phyloP scores from a whole-genome alignment of 345 rosid species.

The Hibiscus syriacus region DNA sequence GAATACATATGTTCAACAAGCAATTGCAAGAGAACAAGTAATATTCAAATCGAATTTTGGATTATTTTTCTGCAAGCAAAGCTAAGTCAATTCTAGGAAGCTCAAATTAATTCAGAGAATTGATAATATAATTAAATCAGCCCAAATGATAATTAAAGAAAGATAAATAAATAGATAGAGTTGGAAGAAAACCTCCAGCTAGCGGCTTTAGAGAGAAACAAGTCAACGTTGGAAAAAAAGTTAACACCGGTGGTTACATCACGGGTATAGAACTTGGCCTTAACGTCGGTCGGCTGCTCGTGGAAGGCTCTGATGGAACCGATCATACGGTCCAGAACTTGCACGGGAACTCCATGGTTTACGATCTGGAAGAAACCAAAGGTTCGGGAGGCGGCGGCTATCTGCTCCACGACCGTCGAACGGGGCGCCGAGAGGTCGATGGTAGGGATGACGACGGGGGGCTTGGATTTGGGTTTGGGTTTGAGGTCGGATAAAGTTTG shows the following conservation, averaged over 20 bases:
- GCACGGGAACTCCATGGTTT: slow-evolving; percentile 39
- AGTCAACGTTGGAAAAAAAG: slow-evolving; percentile 40
- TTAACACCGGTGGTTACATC: slow-evolving; percentile 13
- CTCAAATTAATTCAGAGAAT: no score
- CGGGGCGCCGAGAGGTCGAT: slow-evolving; percentile 35
- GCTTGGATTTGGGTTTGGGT: background rate
- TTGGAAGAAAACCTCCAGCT: slow-evolving; percentile 38
- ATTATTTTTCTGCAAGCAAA: background rate
- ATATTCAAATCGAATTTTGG: no score
- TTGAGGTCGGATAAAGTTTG: slow-evolving; percentile 26
- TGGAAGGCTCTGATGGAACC: slow-evolving; percentile 27
- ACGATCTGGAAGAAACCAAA: slow-evolving; percentile 47
- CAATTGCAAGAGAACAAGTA: no score
- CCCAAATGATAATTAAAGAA: no score
- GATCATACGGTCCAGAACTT: slow-evolving; percentile 25
- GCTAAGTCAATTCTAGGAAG: background rate
- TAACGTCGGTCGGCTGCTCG: slow-evolving; percentile 33
- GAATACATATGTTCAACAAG: no score
- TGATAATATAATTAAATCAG: no score
- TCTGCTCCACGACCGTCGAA: slow-evolving; percentile 21
- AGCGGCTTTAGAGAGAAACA: slow-evolving; percentile 42
- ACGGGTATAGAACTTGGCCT: slow-evolving; percentile 31
- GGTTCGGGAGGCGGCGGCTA: slow-evolving; percentile 26
- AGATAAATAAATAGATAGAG: background rate
- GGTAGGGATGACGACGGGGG: slow-evolving; percentile 24